Conservation (phyloP, 768 basidiomycete genomes). For the Naganishia vishniacii region DNA sequence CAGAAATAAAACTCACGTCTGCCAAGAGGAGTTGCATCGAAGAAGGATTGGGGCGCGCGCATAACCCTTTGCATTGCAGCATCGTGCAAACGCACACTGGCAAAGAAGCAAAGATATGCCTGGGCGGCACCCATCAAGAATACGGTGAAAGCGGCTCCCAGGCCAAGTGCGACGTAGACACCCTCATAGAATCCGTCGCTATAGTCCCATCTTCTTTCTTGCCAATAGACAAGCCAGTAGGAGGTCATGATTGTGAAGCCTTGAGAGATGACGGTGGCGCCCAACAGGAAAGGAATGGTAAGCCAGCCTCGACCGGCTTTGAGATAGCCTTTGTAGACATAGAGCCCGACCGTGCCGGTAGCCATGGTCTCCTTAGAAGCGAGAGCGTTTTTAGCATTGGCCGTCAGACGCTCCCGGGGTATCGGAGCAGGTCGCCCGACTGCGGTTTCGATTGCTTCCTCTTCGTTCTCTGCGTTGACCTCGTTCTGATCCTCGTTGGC, state of each 20-base stretch:
- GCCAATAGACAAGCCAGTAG: slow-evolving; percentile 77
- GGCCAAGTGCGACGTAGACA: slow-evolving; percentile 68
- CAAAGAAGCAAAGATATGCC: slow-evolving; percentile 68
- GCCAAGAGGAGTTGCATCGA: slow-evolving; percentile 59
- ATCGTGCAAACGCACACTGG: slow-evolving; percentile 63
- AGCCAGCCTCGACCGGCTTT: slow-evolving; percentile 63
- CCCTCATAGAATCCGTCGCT: slow-evolving; percentile 62
- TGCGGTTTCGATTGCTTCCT: slow-evolving; percentile 42
- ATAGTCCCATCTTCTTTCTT: slow-evolving; percentile 59
- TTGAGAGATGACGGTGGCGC: slow-evolving; percentile 64
- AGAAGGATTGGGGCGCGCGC: slow-evolving; percentile 83
- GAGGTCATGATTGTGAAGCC: slow-evolving; percentile 60
- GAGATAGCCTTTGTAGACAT: slow-evolving; percentile 57
- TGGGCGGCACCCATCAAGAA: slow-evolving; percentile 62
- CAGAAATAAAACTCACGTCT: not conserved
- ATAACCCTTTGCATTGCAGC: slow-evolving; percentile 51
- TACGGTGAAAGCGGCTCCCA: slow-evolving; percentile 62
- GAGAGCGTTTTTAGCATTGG: slow-evolving; percentile 53
- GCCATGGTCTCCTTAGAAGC: slow-evolving; percentile 84
- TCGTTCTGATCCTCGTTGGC: slow-evolving; percentile 61
- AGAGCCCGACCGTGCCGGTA: slow-evolving; percentile 61
- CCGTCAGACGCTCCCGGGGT: slow-evolving; percentile 48
- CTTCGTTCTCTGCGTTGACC: slow-evolving; percentile 51
- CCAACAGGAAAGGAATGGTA: slow-evolving; percentile 62
- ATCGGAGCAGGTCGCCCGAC: slow-evolving; percentile 41